Evolutionary conservation across 2,329 filamentous ascomycete species (phyloP), one percentile per base, ranked within the genome.

Genomic region (Fusarium brevicatenulatum): DNA sequence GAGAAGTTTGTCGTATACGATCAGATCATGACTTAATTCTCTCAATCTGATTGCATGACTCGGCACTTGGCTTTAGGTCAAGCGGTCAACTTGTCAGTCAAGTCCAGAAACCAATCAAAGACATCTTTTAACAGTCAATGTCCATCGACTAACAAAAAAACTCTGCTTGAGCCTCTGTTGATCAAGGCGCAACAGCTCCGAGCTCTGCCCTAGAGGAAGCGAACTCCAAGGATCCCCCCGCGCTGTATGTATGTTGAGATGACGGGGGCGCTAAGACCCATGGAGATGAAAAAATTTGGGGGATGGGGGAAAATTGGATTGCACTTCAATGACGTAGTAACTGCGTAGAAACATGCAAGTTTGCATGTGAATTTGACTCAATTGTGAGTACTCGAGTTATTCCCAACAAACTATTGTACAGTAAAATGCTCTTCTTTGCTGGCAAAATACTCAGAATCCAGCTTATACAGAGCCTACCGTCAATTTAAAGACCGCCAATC

Each of bases 291-390:
- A 56, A 65, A 52, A 54, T 47, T 67, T 71, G 42, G 70, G 58
- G 62, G 52, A 72, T 43, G 49, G 53, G 63, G 56, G 56, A 46
- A 53, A 68, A 55, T 36, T 68, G 42, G 46, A 68, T 58, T 71
- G 66, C 40, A 50, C 44, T 68, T 71, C 50, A 68, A 73, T 73
- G 71, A 73, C 71, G 71, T 73, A 73, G 39, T 32, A n/a, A 30
- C 30, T 50, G 61, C 25, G 11, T 53, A 46, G 36, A 63, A 37
- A 28, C 25, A 47, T 47, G 18, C 37, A 63, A 44, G 55, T 43
- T 61, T 49, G 34, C 66, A 58, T 71, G 57, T 58, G 49, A 63
- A 64, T 28, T 37, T n/a, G 10, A n/a, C 32, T 50, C 13, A 36
- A 37, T n/a, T 36, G 23, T 18, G 9, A 47, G 23, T 36, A 13